Evolutionary conservation across 495 filamentous ascomycete species (phyloP).

Genomic region (Penicillium desertorum): DNA sequence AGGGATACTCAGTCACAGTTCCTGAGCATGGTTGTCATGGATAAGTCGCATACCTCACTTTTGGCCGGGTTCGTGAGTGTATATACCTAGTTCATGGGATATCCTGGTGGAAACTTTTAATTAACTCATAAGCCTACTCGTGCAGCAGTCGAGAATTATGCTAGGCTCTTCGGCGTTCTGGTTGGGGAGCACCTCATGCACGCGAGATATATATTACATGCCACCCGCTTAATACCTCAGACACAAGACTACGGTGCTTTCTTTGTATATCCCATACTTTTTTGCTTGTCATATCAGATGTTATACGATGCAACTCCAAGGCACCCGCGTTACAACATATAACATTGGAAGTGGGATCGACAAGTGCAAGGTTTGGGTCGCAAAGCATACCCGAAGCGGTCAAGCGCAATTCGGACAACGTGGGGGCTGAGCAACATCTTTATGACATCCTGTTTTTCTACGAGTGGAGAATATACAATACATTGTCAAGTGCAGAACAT

Average conservation of each 20-base stretch:
- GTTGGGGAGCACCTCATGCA: background rate
- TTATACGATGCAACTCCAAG: background rate
- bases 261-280: background rate
- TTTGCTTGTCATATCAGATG: background rate
- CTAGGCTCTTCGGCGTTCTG: background rate
- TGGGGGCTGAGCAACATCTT: conserved; percentile 3
- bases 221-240: background rate
- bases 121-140: background rate
- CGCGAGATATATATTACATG: background rate
- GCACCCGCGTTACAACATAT: background rate
- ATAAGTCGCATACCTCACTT: no score
- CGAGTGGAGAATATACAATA: background rate
- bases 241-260: background rate
- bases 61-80: no score
- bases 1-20: no score
- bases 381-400: conserved; percentile 18
- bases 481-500: conserved; percentile 36
- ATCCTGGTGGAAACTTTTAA: background rate
- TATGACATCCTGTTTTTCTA: background rate
- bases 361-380: conserved; percentile 1
- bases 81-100: background rate
- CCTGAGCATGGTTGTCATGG: no score
- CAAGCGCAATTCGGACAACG: conserved; percentile 10
- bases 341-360: background rate
- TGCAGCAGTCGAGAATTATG: background rate